Conservation (phyloP, 257 asterid species). For the Nicotiana noctiflora region DNA sequence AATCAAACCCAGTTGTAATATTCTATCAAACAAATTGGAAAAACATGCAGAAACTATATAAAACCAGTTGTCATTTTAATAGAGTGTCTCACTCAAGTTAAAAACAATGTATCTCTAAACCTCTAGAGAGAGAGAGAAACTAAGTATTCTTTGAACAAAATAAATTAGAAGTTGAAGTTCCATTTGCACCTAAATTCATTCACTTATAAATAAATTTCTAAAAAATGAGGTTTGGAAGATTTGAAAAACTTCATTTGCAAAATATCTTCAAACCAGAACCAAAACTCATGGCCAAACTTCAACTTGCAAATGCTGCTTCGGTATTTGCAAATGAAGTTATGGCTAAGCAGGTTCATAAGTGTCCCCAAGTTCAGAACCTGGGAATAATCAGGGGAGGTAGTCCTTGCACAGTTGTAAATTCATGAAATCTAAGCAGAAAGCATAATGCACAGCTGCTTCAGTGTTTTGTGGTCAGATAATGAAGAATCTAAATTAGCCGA, state of each 20-base stretch:
- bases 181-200: too few relatives aligned
- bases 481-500: background rate
- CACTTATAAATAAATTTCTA: background rate
- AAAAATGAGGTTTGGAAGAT: background rate
- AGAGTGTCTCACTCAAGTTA: background rate
- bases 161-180: background rate
- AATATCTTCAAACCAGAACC: background rate
- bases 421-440: background rate
- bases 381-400: background rate
- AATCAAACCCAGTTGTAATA: background rate
- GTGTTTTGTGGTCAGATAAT: background rate
- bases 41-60: background rate
- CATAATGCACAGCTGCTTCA: background rate
- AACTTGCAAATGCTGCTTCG: background rate
- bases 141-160: background rate
- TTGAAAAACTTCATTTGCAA: background rate
- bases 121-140: background rate
- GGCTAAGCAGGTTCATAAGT: background rate
- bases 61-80: background rate
- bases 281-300: background rate
- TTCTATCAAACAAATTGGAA: background rate
- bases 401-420: background rate
- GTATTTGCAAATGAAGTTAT: background rate
- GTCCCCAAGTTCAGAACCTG: background rate
- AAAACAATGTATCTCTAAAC: background rate